Evolutionary conservation across 2,329 filamentous ascomycete species (phyloP), one percentile per base, ranked within the genome.

Genomic region (Tolypocladium amazonense): DNA sequence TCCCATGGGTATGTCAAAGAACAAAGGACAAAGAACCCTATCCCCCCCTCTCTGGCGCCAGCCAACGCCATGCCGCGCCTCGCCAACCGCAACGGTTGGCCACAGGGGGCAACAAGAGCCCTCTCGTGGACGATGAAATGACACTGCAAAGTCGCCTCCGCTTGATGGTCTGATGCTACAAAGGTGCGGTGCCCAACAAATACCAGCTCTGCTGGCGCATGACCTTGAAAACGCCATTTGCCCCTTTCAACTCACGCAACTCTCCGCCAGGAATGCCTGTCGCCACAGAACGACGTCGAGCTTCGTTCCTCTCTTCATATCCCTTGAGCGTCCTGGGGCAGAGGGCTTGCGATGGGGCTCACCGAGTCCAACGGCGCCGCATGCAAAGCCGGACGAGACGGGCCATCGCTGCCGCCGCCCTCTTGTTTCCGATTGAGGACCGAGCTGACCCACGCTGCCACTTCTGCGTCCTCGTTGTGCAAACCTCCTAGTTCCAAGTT

Each of bases 281-380:
- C 25, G 15, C 37, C 35, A 41, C 54, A 30, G 27, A 14, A 20
- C 47, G 7, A 33, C 25, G 8, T 33, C 41, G 20, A 27, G 43
- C 20, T 30, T n/a, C 33, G 30, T 8, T 4, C 27, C 15, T n/a
- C 14, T 39, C 47, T 5, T n/a, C 35, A 56, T 15, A 38, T 25
- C 30, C 35, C 38, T 43, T 45, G 56, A 15, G 47, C 18, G 2
- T 9, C 35, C 7, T 27, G 53, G 23, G 38, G 39, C 50, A 67
- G 39, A 4, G 78, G 77, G 58, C 77, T 81, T n/a, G 69, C 67
- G 25, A 75, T 62, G 1, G 83, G 81, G 64, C 81, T 84, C 59
- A 92, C 83, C 15, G 83, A 84, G 71, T 96, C 90, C 53, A 97
- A 75, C 1, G 92, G 90, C 30, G 90, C 93, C 6, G 90, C 87